Conservation (phyloP, 2,329 filamentous ascomycete genomes). For the Eutypella sp. region DNA sequence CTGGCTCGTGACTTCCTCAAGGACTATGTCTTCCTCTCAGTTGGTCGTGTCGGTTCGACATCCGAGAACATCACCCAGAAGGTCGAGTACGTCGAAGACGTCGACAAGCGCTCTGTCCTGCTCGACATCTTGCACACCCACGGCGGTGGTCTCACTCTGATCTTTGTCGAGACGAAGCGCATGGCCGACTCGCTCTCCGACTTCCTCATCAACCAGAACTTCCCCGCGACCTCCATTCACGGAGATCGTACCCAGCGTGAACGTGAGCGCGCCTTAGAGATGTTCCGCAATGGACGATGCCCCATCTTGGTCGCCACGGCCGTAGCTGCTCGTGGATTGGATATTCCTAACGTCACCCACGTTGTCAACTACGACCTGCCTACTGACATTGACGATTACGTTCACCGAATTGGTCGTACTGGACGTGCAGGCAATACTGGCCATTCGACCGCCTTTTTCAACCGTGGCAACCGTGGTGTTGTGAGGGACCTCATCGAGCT, state of each 20-base stretch:
- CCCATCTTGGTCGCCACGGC: conserved; percentile 96
- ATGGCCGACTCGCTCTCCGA: conserved; percentile 98
- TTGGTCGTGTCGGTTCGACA: conserved; percentile 96
- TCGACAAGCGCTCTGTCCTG: conserved; percentile 95
- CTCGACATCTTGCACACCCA: conserved; percentile 97
- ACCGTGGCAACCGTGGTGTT: conserved; percentile 97
- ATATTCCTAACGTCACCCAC: conserved; percentile 95
- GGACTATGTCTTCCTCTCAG: conserved; percentile 98
- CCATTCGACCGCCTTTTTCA: conserved; percentile 98
- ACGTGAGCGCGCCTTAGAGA: conserved; percentile 94
- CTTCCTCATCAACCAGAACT: conserved; percentile 97
- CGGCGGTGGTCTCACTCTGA: conserved; percentile 81
- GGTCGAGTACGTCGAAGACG: conserved; percentile 94
- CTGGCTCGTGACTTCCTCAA: conserved; percentile 97
- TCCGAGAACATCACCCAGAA: conserved; percentile 99
- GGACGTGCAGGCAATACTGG: conserved; percentile 99
- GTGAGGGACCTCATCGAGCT: conserved; percentile 96
- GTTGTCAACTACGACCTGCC: conserved; percentile 99
- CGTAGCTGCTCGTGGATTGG: conserved; percentile 83
- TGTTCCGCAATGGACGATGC: conserved; percentile 94
- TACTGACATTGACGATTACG: conserved; percentile 97
- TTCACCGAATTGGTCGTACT: conserved; percentile 99
- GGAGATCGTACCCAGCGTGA: conserved; percentile 98
- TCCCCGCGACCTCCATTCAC: conserved; percentile 97
- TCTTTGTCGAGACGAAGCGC: conserved; percentile 99